Base-by-base conservation (phyloP, 2,329 filamentous ascomycete species). In the Calonectria pteridis region DNA sequence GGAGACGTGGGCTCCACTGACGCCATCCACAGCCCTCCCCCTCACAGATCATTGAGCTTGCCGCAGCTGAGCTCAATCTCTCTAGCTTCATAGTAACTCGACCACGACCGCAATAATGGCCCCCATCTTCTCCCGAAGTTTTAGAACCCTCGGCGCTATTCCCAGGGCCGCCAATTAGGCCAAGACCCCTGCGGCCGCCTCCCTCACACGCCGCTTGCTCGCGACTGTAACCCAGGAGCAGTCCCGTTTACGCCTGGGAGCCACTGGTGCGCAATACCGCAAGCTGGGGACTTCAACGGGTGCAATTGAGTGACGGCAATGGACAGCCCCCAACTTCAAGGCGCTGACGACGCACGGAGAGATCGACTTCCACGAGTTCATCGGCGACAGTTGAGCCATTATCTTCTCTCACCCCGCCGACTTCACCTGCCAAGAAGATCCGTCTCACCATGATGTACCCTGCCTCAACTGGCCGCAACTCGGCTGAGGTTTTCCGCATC, bases 401-500 rank as follows among this genome's bases (percentile, higher is more conserved):
- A 89, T 97, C 80, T 96, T 97, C 89, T 95, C 93, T 35, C 94
- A 96, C 87, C 94, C 94, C 2, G 93, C 93, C 85, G 96, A 98
- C 86, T 98, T 94, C 89, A 98, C 96, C 95, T 77, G 92, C 91
- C 86, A 98, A 98, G 93, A 96, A 93, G 85, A 97, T 98, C 87
- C 93, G 96, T 81, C 92, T 96, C 83, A 97, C 95, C 84, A 94
- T 98, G 88, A 93, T 94, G 83, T 98, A 98, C 89, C 96, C 96
- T 51, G 95, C 96, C 75, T 96, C 94, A 72, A 97, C 95, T 53
- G 96, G 96, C 85, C 92, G 94, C 83, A 96, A 95, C 89, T 92
- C 93, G 75, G 89, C 91, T 78, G 94, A 95, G 89, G 92, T 96
- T 63, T 91, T 95, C 80, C 92, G 94, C 81, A 92, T 95, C 78